Percentiles rank a stretch among this genome's conserved stretches.
Evolutionary conservation across 2,329 filamentous ascomycete species (phyloP).

Genomic region (Penicillium sp.): DNA sequence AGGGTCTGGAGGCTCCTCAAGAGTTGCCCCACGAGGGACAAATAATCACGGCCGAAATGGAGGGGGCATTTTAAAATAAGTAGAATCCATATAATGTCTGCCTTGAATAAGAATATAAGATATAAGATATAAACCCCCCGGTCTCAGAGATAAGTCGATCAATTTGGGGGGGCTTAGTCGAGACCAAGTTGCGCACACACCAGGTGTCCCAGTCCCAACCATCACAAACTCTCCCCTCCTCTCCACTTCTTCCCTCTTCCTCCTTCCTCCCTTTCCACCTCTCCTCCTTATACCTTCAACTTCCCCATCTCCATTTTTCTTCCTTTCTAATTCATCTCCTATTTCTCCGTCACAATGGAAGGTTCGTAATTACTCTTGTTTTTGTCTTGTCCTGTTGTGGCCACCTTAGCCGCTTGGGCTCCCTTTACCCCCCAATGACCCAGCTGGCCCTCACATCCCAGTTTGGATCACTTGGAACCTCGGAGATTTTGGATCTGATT

Average conservation of each 20-base stretch:
- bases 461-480: slow-evolving; percentile 9
- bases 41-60: background rate
- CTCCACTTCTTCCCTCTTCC: slow-evolving; percentile 23
- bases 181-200: slow-evolving; percentile 17
- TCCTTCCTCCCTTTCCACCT: slow-evolving; percentile 15
- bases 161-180: slow-evolving; percentile 12
- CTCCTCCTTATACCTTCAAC: slow-evolving; percentile 24
- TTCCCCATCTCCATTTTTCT: slow-evolving; percentile 40
- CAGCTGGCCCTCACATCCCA: slow-evolving; percentile 9
- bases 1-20: background rate
- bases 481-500: slow-evolving; percentile 15
- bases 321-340: slow-evolving; percentile 27
- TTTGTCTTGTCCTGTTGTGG: slow-evolving; percentile 13
- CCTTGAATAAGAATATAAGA: background rate
- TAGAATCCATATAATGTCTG: background rate
- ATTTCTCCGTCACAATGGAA: slow-evolving; percentile 55
- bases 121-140: background rate
- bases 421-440: slow-evolving; percentile 12
- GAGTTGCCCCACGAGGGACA: background rate
- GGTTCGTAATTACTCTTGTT: slow-evolving; percentile 45
- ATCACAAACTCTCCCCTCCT: slow-evolving; percentile 27
- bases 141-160: slow-evolving; percentile 6
- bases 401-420: slow-evolving; percentile 31
- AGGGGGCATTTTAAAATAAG: background rate
- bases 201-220: slow-evolving; percentile 25